Base-by-base conservation (phyloP, 2,329 filamentous ascomycete genomes). In the Fusarium annulatum region DNA sequence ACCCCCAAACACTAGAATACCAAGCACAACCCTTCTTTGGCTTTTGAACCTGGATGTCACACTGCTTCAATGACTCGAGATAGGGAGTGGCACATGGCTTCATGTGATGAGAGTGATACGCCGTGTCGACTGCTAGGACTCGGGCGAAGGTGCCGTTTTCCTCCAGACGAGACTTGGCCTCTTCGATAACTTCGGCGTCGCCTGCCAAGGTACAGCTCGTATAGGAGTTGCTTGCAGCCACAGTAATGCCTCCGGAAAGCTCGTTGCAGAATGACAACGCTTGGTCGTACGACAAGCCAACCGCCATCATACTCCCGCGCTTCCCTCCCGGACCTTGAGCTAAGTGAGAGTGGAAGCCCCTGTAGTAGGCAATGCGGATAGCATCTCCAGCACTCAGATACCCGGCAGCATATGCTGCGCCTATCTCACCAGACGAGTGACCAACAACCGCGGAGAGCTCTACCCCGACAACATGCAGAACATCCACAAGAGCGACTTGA, bases 381-480 rank as follows among this genome's bases (percentile, higher is more conserved):
- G 80, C 81, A 33, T 78, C 72, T 9, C 75, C 59, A 12, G 67
- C 63, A 1, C 60, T 57, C 7, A 77, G 48, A 11, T 48, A 46
- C 3, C 66, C 69, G 8, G 71, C 60, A 16, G 69, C 64, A 34
- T 79, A 82, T 7, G 81, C 82, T 7, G 81, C 81, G 4, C 79
- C 80, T 56, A 84, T 83, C 68, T 84, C 82, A 8, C 82, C 82
- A 11, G 77, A 80, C 1, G 81, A 83, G 62, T 84, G 82, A 1
- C 82, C 82, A 5, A 82, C 75, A 3, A 82, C 79, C 6, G 71
- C 75, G 9, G 48, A 14, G 1, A 81, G 78, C 5, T 18, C 33
- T 3, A 84, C 62, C 6, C 76, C 78, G 48, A 77, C 80, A 8
- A 60, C 52, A 16, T 69, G 55, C 41, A 82, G 69, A 2, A 85